Evolutionary conservation across 2,329 filamentous ascomycete species (phyloP), one percentile per base, ranked within the genome.

Genomic region (Cladophialophora psammophila): DNA sequence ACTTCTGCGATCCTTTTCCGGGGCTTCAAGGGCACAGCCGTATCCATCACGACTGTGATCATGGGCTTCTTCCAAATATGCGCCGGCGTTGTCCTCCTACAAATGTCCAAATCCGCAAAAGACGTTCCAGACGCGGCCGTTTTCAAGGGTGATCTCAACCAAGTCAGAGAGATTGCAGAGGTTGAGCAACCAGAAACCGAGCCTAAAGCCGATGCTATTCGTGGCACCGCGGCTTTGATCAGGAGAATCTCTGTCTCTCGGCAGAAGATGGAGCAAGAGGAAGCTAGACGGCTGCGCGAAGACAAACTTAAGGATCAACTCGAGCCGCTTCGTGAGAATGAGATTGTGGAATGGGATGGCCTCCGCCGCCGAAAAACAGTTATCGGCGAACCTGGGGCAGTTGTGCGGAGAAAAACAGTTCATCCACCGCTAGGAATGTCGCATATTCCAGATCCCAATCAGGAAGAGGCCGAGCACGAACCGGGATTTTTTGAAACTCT

Each of bases 81-180:
- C 78, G 86, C 93, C 0, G 95, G 95, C 0, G 95, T 98, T 5
- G 90, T 98, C 0, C 81, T 99, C 7, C 82, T 99, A 9, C 95
- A 99, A 76, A 87, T 99, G n/a, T 97, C 95, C 60, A 98, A 98
- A 78, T 97, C 94, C 0, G 92, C 95, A 73, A 99, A 98, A 77
- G 94, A 99, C 75, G 94, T 99, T 0, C 95, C 95, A 6, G 95
- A 98, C 76, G 85, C 93, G 0, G 93, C 94, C 36, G 89, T 99
- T 45, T 97, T 99, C 83, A 89, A 89, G 63, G 95, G 94, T 53
- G 93, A 98, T 75, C 85, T 99, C 60, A 91, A 98, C 75, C 94
- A 99, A 83, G 91, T 98, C 62, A 92, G 95, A 36, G 96, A 94
- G 35, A 95, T 98, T 69, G 94, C 92, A 55, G 92, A 97, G 74